Evolutionary conservation across 208 protist species (phyloP), one percentile per base, ranked within the genome.

Genomic region (Leishmania gerbilli): DNA sequence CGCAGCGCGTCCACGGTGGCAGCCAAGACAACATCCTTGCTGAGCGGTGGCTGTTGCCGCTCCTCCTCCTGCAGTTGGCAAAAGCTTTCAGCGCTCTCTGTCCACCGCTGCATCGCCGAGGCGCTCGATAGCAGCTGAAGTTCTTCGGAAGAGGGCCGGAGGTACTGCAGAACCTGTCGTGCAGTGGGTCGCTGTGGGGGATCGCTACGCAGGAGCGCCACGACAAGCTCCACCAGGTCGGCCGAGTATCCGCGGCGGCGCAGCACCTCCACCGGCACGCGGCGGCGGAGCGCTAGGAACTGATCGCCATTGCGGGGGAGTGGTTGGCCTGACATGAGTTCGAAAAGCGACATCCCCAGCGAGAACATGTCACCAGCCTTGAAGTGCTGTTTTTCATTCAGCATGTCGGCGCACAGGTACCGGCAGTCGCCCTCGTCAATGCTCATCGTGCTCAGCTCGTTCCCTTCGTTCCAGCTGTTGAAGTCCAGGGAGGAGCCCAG

Each of bases 351-450:
- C 86, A 98, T 96, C 47, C 96, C 96, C n/a, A 98, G 88, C 1
- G 91, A 91, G 86, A 98, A 98, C 82, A 98, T 93, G 77, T 98
- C 96, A 9, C 93, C 96, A 4, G 90, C 93, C 75, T 88, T 93
- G 72, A 93, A 91, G 82, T 96, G 77, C 17, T 47, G 78, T 84
- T 98, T 97, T 60, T 93, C 87, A 86, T 98, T 98, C 40, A 98
- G 86, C 96, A 98, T 98, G 79, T 98, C 96, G 0, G 87, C 76
- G 82, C 95, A 95, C 5, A 98, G 81, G 84, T 98, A 98, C 60
- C 95, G 91, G 81, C 92, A 95, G 86, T 98, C 96, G 27, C 96
- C 96, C 79, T 98, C 96, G 65, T 98, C 96, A 15, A 96, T 85
- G 85, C 92, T 96, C n/a, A 81, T 78, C 31, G 88, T 86, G 81